A percentile compares a stretch with the other conserved stretches of the same genome.
These are phyloP conservation scores for Cladosporium colombiae DNA, from an alignment of 2,329 filamentous ascomycete genomes.

Conservation along the genomic window DNA sequence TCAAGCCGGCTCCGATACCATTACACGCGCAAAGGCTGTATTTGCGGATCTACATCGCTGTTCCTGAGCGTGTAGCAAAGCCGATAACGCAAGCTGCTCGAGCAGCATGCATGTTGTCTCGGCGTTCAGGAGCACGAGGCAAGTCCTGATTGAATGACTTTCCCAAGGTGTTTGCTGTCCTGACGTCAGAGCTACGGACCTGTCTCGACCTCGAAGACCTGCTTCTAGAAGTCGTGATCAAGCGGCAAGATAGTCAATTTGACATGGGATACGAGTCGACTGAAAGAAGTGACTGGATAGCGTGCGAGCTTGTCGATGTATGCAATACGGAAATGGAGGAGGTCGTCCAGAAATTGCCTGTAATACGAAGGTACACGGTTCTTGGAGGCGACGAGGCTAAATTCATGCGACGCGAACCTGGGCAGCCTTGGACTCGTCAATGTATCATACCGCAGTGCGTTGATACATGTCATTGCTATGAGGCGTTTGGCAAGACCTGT, in stretches of 20 bases:
- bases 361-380: not conserved
- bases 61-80: not conserved
- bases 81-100: not conserved
- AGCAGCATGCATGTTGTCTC: not conserved
- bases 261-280: not conserved
- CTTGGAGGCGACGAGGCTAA: not conserved
- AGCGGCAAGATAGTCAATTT: not conserved
- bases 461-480: not conserved
- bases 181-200: not conserved
- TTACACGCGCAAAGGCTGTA: not conserved
- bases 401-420: not conserved
- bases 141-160: not conserved
- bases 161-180: not conserved
- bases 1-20: not conserved
- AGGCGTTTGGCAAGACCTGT: not conserved
- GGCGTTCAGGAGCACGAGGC: not conserved
- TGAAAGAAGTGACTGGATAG: not conserved
- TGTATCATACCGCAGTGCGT: not conserved
- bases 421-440: not conserved
- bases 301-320: not conserved
- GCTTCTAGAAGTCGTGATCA: not conserved
- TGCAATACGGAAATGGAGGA: not conserved
- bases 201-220: not conserved
- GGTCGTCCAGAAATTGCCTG: not conserved
- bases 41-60: not conserved